Percentiles rank a stretch among this genome's conserved stretches.
Evolutionary conservation across 345 rosid genomes (phyloP).

Genomic region (Tarenaya hassleriana): DNA sequence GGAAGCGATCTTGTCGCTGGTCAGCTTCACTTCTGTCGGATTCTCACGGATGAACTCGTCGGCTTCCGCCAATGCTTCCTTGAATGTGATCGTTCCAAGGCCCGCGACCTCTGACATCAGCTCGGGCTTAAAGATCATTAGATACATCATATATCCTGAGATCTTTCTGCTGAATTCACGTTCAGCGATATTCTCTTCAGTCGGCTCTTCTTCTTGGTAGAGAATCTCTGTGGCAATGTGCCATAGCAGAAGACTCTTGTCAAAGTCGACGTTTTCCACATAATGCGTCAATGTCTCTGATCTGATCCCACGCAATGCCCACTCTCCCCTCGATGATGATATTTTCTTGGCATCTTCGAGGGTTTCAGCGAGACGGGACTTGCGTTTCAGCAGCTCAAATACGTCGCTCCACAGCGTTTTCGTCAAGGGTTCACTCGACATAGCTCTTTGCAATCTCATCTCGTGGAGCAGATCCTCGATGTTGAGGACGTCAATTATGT

Average conservation of each 20-base stretch:
- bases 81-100: conserved; percentile 43
- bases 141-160: conserved; percentile 57
- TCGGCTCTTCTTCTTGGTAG: conserved; percentile 21
- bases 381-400: conserved; percentile 31
- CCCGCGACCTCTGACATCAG: conserved; percentile 51
- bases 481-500: too few species aligned
- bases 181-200: neutral
- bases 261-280: conserved; percentile 28
- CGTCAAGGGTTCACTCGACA: conserved; percentile 37
- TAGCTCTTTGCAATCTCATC: conserved; percentile 20
- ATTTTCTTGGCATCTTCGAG: conserved; percentile 41
- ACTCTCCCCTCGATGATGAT: conserved; percentile 45
- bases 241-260: conserved; percentile 42
- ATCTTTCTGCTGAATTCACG: conserved; percentile 38
- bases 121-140: conserved; percentile 44
- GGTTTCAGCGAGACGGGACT: conserved; percentile 39
- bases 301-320: conserved; percentile 31
- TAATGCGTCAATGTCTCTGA: conserved; percentile 27
- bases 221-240: conserved; percentile 60
- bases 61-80: conserved; percentile 49
- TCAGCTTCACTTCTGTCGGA: neutral
- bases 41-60: conserved; percentile 31
- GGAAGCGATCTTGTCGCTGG: conserved; percentile 31
- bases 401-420: conserved; percentile 44
- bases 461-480: conserved; percentile 28